phyloP scores from a whole-genome alignment of 805 yeast species.

The Hanseniaspora taiwanica region DNA sequence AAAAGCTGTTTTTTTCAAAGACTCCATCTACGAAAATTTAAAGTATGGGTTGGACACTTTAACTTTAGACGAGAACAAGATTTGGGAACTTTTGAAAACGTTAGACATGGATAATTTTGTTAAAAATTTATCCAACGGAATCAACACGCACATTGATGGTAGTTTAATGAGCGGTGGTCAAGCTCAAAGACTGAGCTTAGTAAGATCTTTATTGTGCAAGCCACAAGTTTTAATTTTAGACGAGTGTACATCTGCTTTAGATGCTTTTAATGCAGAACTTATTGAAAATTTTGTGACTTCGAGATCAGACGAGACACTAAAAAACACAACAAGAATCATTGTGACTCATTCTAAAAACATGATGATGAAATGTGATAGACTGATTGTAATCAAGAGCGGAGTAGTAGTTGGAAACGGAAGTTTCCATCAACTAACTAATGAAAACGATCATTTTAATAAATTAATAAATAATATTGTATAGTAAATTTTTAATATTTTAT shows the following conservation, averaged over 20 bases:
- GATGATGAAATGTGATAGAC: constrained; percentile 42
- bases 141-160: constrained; percentile 45
- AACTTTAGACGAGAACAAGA: constrained; percentile 23
- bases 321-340: constrained; percentile 39
- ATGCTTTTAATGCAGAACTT: constrained; percentile 39
- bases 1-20: constrained; percentile 56
- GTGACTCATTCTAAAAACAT: constrained; percentile 66
- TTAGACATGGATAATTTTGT: constrained; percentile 47
- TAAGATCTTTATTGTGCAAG: constrained; percentile 55
- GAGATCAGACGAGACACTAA: constrained; percentile 10
- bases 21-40: constrained; percentile 59
- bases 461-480: no score
- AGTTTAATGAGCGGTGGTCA: constrained; percentile 77
- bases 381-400: constrained; percentile 40
- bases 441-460: no score
- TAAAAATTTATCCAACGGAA: constrained; percentile 37
- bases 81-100: constrained; percentile 28
- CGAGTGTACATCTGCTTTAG: constrained; percentile 85
- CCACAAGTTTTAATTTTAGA: constrained; percentile 48
- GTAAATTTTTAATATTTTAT: background rate
- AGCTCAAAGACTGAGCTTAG: constrained; percentile 71
- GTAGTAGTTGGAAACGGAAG: constrained; percentile 32
- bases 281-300: constrained; percentile 37
- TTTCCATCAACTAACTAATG: constrained; percentile 17
- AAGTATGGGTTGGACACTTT: constrained; percentile 37